Base-by-base conservation (phyloP, 2,329 filamentous ascomycete species). In the Lecanicillium sp. region DNA sequence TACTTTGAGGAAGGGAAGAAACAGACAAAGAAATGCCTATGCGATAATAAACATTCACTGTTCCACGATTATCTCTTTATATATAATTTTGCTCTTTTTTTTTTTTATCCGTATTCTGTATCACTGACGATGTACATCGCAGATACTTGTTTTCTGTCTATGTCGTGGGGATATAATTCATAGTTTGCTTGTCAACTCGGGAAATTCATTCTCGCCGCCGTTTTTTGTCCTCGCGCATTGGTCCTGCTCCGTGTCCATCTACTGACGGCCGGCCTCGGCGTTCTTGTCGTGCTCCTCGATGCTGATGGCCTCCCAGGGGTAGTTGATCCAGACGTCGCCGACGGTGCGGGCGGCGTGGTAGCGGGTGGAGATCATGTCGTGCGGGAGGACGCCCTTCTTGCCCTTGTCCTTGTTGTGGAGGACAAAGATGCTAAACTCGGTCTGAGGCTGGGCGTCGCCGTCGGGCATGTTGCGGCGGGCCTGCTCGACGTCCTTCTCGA, bases 321-420 rank as follows among this genome's bases (percentile, higher is more conserved):
- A 98, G 77, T 89, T 94, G 66, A 97, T 97, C 93, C 93, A 98
- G 56, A 90, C 84, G 69, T 98, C 91, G n/a, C 79, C 80, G 26
- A 94, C 87, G 5, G 91, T 97, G 62, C 85, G 75, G 19, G 93
- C 89, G 19, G 93, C 93, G 56, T 86, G 69, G 70, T 98, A 98
- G 59, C 85, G 77, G 49, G 79, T 78, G 48, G 82, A 70, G 55
- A 91, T 74, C 79, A 97, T 89, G 30, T 89, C 83, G 17, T 79
- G 62, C 10, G 93, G 90, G 49, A 98, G 75, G 17, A 70, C 71
- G 46, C 93, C 93, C 78, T 96, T 95, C 83, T 98, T 98, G 48
- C 72, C 55, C 79, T 98, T 97, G 70, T 96, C 82, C 81, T 98
- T 98, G 78, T 98, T 98, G 70, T 98, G 93, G 61, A 98, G 77